These are phyloP conservation scores for Candida pseudoviswanathii DNA, from an alignment of 1,139 yeast genomes.

Conservation along the genomic window DNA sequence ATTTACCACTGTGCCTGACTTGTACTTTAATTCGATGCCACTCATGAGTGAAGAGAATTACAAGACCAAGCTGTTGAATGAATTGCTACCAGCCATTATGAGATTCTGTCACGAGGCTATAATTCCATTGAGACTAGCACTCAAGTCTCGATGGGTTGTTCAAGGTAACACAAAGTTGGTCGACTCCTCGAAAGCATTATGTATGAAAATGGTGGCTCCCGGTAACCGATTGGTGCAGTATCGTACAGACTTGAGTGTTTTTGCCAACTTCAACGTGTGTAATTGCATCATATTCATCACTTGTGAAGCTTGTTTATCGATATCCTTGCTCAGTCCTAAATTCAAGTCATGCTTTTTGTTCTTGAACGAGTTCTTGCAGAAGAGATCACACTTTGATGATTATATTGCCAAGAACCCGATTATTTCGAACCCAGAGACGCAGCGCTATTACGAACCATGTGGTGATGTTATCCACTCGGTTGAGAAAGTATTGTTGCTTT, in stretches of 20 bases:
- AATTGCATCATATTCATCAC: constrained; percentile 37
- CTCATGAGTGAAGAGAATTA: constrained; percentile 25
- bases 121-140: constrained; percentile 36
- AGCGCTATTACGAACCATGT: constrained; percentile 18
- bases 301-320: constrained; percentile 39
- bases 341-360: constrained; percentile 43
- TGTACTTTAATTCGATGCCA: constrained; percentile 34
- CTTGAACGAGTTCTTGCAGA: constrained; percentile 34
- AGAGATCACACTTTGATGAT: constrained; percentile 23
- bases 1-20: constrained; percentile 36
- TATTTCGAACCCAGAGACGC: constrained; percentile 18
- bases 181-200: constrained; percentile 39
- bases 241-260: constrained; percentile 26
- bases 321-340: constrained; percentile 38
- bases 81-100: constrained; percentile 18
- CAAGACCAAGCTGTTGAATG: constrained; percentile 16
- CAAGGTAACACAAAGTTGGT: constrained; percentile 27
- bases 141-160: constrained; percentile 24
- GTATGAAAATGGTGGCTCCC: constrained; percentile 32
- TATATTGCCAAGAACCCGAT: constrained; percentile 26
- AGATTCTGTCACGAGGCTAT: constrained; percentile 31
- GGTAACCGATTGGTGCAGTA: constrained; percentile 21
- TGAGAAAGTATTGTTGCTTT: constrained; percentile 51
- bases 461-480: constrained; percentile 26
- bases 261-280: constrained; percentile 32